These are phyloP conservation scores for Oxyria digyna DNA, from an alignment of 148 eudicot species.

Conservation along the genomic window DNA sequence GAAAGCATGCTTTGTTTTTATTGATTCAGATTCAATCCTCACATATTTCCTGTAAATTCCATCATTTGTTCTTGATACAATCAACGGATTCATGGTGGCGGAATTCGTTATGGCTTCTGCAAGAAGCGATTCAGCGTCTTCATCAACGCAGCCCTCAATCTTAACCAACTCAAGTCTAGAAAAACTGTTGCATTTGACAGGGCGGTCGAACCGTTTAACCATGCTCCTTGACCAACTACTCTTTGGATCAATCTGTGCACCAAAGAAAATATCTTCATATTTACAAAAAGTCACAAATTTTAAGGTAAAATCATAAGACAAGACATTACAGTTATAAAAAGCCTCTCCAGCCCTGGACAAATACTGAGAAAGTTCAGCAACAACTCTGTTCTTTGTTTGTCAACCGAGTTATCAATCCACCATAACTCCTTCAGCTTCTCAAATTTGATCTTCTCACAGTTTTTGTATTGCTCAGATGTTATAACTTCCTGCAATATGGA, in stretches of 20 bases:
- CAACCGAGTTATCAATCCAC: slow-evolving; percentile 14
- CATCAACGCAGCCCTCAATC: slow-evolving; percentile 1
- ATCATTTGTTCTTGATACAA: neutral
- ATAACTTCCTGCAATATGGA: neutral
- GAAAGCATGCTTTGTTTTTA: neutral
- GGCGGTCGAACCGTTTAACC: neutral
- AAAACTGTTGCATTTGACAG: neutral
- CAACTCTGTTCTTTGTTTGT: neutral
- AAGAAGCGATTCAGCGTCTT: slow-evolving; percentile 3
- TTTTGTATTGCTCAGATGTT: neutral
- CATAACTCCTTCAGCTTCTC: slow-evolving; percentile 15
- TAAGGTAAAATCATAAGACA: too few species aligned
- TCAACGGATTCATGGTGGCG: neutral
- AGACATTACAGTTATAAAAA: slow-evolving; percentile 4
- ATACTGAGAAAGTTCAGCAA: neutral
- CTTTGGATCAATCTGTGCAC: slow-evolving; percentile 5
- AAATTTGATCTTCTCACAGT: neutral
- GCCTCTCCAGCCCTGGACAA: slow-evolving; percentile 8
- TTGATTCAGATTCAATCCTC: neutral
- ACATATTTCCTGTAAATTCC: neutral
- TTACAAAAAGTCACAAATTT: neutral
- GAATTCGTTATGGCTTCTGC: neutral
- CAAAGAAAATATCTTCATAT: neutral
- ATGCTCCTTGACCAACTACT: slow-evolving; percentile 1
- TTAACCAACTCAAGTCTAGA: neutral